These are phyloP conservation scores for Linum tenue DNA, from an alignment of 345 rosid species.

Conservation along the genomic window DNA sequence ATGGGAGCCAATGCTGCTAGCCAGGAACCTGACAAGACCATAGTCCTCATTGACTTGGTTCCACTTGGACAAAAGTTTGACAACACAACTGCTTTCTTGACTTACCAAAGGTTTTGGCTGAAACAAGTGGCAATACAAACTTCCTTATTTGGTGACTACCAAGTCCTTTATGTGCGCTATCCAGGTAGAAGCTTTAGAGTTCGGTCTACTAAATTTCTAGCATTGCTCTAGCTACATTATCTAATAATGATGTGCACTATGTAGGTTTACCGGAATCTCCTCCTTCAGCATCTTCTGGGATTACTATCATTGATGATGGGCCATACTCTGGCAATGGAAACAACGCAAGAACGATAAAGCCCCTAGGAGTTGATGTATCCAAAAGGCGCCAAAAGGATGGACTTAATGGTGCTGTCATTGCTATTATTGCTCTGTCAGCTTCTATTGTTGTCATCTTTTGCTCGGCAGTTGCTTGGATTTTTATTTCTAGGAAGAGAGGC, in stretches of 20 bases:
- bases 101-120: constrained; percentile 77
- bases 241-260: constrained; percentile 12
- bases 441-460: constrained; percentile 49
- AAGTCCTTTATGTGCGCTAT: constrained; percentile 76
- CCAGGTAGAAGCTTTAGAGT: constrained; percentile 34
- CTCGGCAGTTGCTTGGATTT: constrained; percentile 52
- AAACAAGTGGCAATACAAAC: constrained; percentile 58
- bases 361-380: constrained; percentile 74
- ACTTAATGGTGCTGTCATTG: constrained; percentile 50
- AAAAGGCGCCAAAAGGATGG: constrained; percentile 39
- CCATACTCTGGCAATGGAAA: constrained; percentile 51
- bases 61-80: constrained; percentile 76
- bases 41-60: constrained; percentile 79
- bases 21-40: constrained; percentile 73
- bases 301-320: constrained; percentile 45
- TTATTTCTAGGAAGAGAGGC: constrained; percentile 40
- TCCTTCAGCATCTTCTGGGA: constrained; percentile 50
- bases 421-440: constrained; percentile 60
- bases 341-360: constrained; percentile 55
- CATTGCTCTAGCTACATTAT: constrained; percentile 4
- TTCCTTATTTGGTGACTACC: constrained; percentile 61
- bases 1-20: constrained; percentile 90
- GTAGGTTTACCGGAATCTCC: constrained; percentile 89
- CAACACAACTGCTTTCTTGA: constrained; percentile 61
- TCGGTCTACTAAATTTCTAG: not conserved